Conservation (phyloP, 768 basidiomycete species). For the Kwoniella dendrophila region DNA sequence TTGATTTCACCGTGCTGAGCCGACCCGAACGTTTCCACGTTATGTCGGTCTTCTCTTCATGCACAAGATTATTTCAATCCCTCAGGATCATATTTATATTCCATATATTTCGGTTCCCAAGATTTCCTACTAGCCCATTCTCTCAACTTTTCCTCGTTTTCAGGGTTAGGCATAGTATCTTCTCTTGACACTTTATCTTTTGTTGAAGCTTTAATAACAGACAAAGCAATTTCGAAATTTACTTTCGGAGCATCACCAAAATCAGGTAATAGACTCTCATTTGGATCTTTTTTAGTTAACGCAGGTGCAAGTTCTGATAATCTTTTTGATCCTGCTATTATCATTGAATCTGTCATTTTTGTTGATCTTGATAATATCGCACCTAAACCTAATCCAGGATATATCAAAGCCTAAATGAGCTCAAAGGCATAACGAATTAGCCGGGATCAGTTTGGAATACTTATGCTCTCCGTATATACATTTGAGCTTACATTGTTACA, state of each 20-base stretch:
- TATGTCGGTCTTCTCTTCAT: no score
- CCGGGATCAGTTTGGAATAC: slow-evolving; percentile 6
- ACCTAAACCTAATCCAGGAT: slow-evolving; percentile 82
- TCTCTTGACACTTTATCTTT: slow-evolving; percentile 69
- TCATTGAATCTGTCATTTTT: slow-evolving; percentile 78
- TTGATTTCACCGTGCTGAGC: no score
- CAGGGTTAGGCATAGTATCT: slow-evolving; percentile 47
- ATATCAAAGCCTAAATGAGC: slow-evolving; percentile 62
- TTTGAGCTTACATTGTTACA: slow-evolving; percentile 53
- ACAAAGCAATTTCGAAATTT: slow-evolving; percentile 78
- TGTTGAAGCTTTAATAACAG: slow-evolving; percentile 76
- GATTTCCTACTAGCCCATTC: slow-evolving; percentile 65
- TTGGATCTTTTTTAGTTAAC: slow-evolving; percentile 64
- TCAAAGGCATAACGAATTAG: neutral
- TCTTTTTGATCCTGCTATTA: slow-evolving; percentile 72
- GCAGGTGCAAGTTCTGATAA: slow-evolving; percentile 78
- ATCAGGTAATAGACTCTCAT: slow-evolving; percentile 72
- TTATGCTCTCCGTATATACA: neutral
- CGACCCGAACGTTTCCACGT: neutral
- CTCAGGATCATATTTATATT: slow-evolving; percentile 67
- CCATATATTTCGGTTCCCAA: slow-evolving; percentile 69
- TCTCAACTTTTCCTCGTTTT: slow-evolving; percentile 35
- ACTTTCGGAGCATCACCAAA: slow-evolving; percentile 61
- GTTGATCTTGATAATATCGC: slow-evolving; percentile 69
- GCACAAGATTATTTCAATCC: slow-evolving; percentile 57